Evolutionary conservation across 2,329 filamentous ascomycete species (phyloP).

Genomic region (Biscogniauxia sp.): DNA sequence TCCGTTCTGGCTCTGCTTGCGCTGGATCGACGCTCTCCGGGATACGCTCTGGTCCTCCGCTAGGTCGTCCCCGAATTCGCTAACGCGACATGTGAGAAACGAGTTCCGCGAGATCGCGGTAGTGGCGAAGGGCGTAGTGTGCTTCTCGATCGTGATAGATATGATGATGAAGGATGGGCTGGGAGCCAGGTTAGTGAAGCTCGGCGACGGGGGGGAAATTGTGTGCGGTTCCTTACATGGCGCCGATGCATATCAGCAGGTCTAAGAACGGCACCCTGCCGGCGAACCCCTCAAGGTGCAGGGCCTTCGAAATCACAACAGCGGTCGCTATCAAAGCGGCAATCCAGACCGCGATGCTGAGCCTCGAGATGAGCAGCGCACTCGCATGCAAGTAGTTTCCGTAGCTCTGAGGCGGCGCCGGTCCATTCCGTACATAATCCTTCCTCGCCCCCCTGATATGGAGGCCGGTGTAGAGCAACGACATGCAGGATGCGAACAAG

Average conservation of each 20-base stretch:
- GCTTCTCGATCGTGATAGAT: constrained; percentile 30
- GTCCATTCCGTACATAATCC: constrained; percentile 19
- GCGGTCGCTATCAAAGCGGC: constrained; percentile 30
- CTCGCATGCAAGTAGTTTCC: constrained; percentile 31
- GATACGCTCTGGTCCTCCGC: constrained; percentile 26
- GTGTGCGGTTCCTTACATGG: constrained; percentile 26
- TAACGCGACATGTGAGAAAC: constrained; percentile 24
- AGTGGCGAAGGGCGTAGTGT: constrained; percentile 29
- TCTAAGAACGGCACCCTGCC: constrained; percentile 32
- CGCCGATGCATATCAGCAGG: constrained; percentile 30
- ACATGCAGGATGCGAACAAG: constrained; percentile 27
- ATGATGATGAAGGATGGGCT: constrained; percentile 31
- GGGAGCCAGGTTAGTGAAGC: constrained; percentile 2
- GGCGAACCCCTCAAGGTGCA: constrained; percentile 14
- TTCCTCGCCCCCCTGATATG: constrained; percentile 30
- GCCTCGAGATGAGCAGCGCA: constrained; percentile 30
- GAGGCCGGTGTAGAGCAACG: constrained; percentile 29
- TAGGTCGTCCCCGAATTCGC: constrained; percentile 25
- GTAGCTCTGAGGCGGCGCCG: constrained; percentile 27
- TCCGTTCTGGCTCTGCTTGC: constrained; percentile 20
- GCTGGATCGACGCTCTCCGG: constrained; percentile 24
- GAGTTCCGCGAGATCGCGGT: constrained; percentile 24
- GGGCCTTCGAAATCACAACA: constrained; percentile 25
- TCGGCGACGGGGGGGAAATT: background rate
- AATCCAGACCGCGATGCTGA: constrained; percentile 31